Evolutionary conservation across 345 rosid genomes (phyloP), one percentile per base, ranked within the genome.

Genomic region (Reutealis trisperma): DNA sequence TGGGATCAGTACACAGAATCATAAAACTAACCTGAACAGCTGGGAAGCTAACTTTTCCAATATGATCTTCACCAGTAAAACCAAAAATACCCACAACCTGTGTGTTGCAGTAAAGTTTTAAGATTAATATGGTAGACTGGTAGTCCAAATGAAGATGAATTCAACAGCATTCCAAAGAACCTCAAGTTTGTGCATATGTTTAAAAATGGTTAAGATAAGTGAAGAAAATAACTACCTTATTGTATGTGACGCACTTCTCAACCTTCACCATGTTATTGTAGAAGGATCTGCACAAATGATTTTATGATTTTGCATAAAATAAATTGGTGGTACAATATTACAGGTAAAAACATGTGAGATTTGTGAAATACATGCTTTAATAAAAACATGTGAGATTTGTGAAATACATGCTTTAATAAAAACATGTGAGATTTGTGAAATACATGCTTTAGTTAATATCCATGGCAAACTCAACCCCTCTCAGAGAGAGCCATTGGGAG

Each of bases 71-170:
- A 55, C 98, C 98, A 1, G 83, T 82, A 81, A 96, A 96, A 78
- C 97, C 99, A 86, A 95, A 95, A 76, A 92, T 93, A 77, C 94
- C 97, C 49, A 85, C 87, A 83, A 83, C 97, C 97, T 93, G 83
- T 11, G 55, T 60, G 82, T 64, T 42, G 27, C 47, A 45, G 21
- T 59, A 73, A 80, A 34, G 25, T 16, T 55, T 69, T 24, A 41
- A 71, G 54, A 74, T 22, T 14, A 67, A 14, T 41, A 16, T 27
- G 55, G 34, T 49, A 71, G 27, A 12, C n/a, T 27, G 25, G 51
- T 32, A 0, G 22, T 63, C 44, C 13, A 37, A 63, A 30, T 27
- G 18, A 18, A 63, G 10, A 63, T 19, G 65, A 63, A 63, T 32
- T 63, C 67, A 7, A 62, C 30, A 63, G 21, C n/a, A 64, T 54